A percentile compares a stretch with the other conserved stretches of the same genome.
Conservation (phyloP, 2,329 filamentous ascomycete genomes). For the Colletotrichum salicis region DNA sequence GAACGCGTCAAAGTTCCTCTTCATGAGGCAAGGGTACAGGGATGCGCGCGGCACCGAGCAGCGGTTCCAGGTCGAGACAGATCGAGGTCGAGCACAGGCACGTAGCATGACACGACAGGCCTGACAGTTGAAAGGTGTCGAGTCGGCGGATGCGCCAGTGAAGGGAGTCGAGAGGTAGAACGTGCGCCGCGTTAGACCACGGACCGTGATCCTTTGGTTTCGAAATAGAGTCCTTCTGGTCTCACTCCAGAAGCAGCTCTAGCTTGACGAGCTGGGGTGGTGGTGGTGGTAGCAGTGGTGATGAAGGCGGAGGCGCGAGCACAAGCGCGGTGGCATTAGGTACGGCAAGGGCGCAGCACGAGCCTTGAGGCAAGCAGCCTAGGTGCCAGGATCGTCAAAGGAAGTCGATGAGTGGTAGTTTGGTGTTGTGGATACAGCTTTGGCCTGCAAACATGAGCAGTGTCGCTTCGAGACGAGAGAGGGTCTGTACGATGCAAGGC, state of each 20-base stretch:
- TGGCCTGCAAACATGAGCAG: neutral
- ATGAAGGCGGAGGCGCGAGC: neutral
- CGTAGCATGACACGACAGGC: constrained; percentile 29
- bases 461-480: no score
- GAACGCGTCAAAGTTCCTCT: constrained; percentile 33
- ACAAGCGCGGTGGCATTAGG: neutral
- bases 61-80: constrained; percentile 6
- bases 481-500: neutral
- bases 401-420: neutral
- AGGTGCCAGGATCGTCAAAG: neutral
- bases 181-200: neutral
- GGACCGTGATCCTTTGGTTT: neutral
- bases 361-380: neutral
- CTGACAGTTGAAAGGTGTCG: neutral
- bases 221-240: neutral
- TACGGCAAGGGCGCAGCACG: neutral
- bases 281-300: neutral
- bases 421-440: neutral
- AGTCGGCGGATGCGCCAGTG: neutral
- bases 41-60: neutral
- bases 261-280: neutral
- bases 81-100: constrained; percentile 10
- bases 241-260: neutral
- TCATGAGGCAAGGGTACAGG: constrained; percentile 20
- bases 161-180: neutral